A percentile compares a stretch with the other conserved stretches of the same genome.
Conservation (phyloP, 164 flowering plant genomes). For the Taxillus chinensis region DNA sequence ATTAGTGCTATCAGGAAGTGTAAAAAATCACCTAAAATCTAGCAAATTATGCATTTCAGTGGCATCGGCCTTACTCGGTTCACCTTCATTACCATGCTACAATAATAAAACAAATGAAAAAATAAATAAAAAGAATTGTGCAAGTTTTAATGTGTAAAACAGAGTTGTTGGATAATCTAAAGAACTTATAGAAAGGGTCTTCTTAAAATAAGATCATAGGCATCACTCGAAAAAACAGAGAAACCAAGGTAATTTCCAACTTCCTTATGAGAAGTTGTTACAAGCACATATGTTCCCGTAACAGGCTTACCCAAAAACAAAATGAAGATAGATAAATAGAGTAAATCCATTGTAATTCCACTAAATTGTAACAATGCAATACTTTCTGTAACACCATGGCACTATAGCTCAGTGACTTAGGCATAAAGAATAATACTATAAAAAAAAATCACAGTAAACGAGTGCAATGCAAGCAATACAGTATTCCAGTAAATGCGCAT, state of each 20-base stretch:
- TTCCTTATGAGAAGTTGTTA: conserved; percentile 72
- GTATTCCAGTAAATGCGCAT: not conserved
- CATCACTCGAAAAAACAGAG: conserved; percentile 56
- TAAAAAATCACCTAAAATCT: conserved; percentile 55
- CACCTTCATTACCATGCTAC: conserved; percentile 96
- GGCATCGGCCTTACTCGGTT: conserved; percentile 57
- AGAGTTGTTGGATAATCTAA: too few species aligned
- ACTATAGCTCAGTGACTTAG: too few species aligned
- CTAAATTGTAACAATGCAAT: too few species aligned
- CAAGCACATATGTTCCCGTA: conserved; percentile 68
- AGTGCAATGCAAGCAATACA: too few species aligned
- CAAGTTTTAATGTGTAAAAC: too few species aligned
- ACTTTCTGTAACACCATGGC: too few species aligned
- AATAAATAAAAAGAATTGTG: conserved; percentile 1
- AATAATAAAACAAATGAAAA: conserved; percentile 12
- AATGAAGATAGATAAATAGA: too few species aligned
- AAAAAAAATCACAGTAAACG: too few species aligned
- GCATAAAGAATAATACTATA: too few species aligned
- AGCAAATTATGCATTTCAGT: conserved; percentile 74
- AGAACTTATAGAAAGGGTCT: too few species aligned
- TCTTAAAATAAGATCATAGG: conserved; percentile 62
- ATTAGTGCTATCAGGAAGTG: not conserved
- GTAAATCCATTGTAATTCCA: too few species aligned
- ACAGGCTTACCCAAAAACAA: too few species aligned
- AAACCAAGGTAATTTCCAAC: conserved; percentile 72